These are phyloP conservation scores for Paramecium sexaurelia DNA, from an alignment of 73 alveolate genomes.

Conservation along the genomic window DNA sequence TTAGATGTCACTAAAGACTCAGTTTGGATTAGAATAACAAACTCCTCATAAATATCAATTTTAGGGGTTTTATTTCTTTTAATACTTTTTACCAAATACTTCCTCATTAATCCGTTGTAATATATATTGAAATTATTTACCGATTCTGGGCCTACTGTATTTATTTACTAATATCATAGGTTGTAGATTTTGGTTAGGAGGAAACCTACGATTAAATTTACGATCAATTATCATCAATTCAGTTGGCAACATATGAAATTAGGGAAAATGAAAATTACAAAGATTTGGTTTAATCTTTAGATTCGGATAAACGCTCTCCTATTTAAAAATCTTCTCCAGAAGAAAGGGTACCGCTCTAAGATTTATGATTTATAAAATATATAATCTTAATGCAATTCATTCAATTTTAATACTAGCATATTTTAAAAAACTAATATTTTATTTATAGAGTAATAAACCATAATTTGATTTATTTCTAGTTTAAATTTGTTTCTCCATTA, in stretches of 20 bases:
- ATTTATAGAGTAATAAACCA: neutral
- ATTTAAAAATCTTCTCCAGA: neutral
- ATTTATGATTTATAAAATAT: neutral
- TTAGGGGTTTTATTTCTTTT: neutral
- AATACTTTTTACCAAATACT: neutral
- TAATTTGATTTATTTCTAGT: too few relatives aligned
- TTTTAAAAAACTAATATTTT: neutral
- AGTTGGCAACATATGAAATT: conserved; percentile 46
- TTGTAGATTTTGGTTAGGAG: neutral
- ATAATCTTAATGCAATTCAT: neutral
- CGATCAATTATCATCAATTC: neutral
- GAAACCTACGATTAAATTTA: neutral
- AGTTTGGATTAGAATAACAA: conserved; percentile 32
- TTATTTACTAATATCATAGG: neutral
- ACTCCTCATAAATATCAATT: neutral
- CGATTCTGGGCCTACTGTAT: neutral
- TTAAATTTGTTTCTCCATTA: too few relatives aligned
- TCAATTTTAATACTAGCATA: neutral
- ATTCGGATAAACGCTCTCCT: neutral
- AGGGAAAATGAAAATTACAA: conserved; percentile 14
- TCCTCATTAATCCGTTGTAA: neutral
- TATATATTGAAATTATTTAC: neutral
- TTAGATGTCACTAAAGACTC: neutral
- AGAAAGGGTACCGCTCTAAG: neutral
- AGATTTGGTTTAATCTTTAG: neutral